Evolutionary conservation across 1,139 yeast species (phyloP), one percentile per base, ranked within the genome.

Genomic region (Saccharomyces hybrid): DNA sequence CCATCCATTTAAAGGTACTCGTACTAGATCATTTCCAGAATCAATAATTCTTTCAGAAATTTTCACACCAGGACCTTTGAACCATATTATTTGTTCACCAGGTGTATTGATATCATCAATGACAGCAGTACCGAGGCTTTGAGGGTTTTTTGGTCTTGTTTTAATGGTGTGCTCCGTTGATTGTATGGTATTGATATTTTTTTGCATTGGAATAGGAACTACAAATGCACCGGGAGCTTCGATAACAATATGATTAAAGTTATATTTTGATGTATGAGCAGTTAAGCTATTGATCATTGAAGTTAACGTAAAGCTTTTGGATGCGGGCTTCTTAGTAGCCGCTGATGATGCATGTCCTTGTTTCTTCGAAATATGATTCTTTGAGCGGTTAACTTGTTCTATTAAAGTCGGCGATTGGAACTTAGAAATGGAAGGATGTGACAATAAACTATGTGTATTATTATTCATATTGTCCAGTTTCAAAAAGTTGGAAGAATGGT

Each of bases 11-110:
- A 66, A 55, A 3, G 64, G 59, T 1, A 57, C 52, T 14, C 61
- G 60, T 7, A 56, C 49, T n/a, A 49, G 31, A 28, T 58, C 59
- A 31, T 56, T 57, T 16, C 64, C 63, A 3, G 58, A 55, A 55
- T 66, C 65, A 13, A 67, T 46, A 20, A 83, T 71, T 57, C 86
- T 75, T 62, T 78, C 81, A 1, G 80, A 72, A 20, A 84, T 72
- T 55, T 77, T 74, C 7, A 85, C 73, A 7, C 96, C 95, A 7
- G 96, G 91, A 1, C 93, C 82, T 57, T 89, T 78, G 70, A 84
- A 88, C 91, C 96, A 90, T 16, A 88, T 71, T 47, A 85, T 72
- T 53, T 85, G 85, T 20, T 75, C 74, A 29, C 9, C 8, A 1
- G 44, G 2, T 1, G 26, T 5, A 16, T 47, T 47, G 4, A 3